phyloP scores from a whole-genome alignment of 2,329 filamentous ascomycete genomes.

The Cladophialophora psammophila region DNA sequence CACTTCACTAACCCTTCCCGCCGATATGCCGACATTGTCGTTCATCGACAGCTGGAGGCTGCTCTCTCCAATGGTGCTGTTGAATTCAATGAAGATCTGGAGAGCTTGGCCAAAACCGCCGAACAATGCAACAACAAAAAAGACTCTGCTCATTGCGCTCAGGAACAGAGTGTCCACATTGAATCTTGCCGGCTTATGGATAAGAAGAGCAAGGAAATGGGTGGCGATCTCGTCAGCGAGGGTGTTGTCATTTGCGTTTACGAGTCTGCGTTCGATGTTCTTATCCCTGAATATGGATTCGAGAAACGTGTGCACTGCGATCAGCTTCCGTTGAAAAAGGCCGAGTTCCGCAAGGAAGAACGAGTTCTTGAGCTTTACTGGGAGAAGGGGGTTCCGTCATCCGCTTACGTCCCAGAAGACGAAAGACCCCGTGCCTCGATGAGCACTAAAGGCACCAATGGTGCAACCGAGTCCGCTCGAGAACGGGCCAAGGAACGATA shows the following conservation, averaged over 20 bases:
- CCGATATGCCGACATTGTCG: slow-evolving; percentile 92
- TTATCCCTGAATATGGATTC: slow-evolving; percentile 98
- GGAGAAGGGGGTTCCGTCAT: slow-evolving; percentile 98
- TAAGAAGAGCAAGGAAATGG: slow-evolving; percentile 82
- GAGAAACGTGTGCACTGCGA: slow-evolving; percentile 99
- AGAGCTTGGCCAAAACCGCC: slow-evolving; percentile 86
- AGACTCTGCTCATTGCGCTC: slow-evolving; percentile 94
- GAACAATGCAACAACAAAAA: slow-evolving; percentile 99
- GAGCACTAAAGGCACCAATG: slow-evolving; percentile 76
- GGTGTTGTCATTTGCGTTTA: slow-evolving; percentile 97
- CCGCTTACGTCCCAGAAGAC: slow-evolving; percentile 94
- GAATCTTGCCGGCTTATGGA: slow-evolving; percentile 97
- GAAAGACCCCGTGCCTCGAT: slow-evolving; percentile 86
- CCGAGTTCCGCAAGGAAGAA: slow-evolving; percentile 97
- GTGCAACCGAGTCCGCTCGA: slow-evolving; percentile 80
- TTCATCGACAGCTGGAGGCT: slow-evolving; percentile 91
- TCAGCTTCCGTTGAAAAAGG: slow-evolving; percentile 95
- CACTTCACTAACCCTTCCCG: slow-evolving; percentile 96
- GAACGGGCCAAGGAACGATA: slow-evolving; percentile 84
- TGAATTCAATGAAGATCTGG: slow-evolving; percentile 88
- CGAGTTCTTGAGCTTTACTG: slow-evolving; percentile 95
- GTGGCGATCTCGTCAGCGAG: slow-evolving; percentile 91
- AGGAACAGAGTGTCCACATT: slow-evolving; percentile 98
- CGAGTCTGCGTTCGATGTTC: slow-evolving; percentile 96
- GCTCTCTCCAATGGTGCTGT: slow-evolving; percentile 80